These are phyloP conservation scores for Mytilinidion resinicola DNA, from an alignment of 495 filamentous ascomycete genomes.

Conservation along the genomic window DNA sequence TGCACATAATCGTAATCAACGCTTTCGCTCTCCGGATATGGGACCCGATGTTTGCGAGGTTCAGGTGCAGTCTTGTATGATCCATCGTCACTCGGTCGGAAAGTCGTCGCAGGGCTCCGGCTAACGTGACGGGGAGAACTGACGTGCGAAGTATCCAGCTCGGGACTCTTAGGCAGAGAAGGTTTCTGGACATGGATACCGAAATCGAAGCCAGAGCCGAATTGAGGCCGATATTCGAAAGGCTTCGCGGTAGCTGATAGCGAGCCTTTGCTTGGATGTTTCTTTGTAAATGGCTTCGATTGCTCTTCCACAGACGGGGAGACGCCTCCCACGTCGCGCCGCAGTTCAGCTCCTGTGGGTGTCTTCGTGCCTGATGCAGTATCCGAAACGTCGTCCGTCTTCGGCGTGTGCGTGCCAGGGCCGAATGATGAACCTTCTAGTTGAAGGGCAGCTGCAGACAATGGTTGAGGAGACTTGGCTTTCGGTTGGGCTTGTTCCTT, in stretches of 20 bases:
- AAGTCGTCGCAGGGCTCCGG: conserved; percentile 30
- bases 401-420: conserved; percentile 2
- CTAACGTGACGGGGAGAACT: conserved; percentile 25
- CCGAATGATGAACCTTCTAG: conserved; percentile 4
- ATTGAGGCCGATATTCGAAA: conserved; percentile 56
- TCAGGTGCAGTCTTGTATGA: conserved; percentile 28
- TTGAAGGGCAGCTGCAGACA: not conserved
- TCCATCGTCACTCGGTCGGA: conserved; percentile 33
- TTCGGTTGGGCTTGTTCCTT: conserved; percentile 15
- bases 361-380: conserved; percentile 12
- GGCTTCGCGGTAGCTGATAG: conserved; percentile 63
- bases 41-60: conserved; percentile 11
- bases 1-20: conserved; percentile 32
- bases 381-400: conserved; percentile 11
- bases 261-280: conserved; percentile 45
- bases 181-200: conserved; percentile 42
- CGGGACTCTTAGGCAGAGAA: conserved; percentile 33
- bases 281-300: conserved; percentile 31
- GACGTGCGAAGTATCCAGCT: conserved; percentile 16
- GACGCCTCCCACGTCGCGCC: conserved; percentile 16
- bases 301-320: conserved; percentile 16
- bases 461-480: conserved; percentile 20
- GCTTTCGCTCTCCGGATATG: conserved; percentile 29
- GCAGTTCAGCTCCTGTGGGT: conserved; percentile 12
- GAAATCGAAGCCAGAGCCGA: conserved; percentile 42